Base-by-base conservation (phyloP, 2,329 filamentous ascomycete genomes). In the Talaromyces sp. region DNA sequence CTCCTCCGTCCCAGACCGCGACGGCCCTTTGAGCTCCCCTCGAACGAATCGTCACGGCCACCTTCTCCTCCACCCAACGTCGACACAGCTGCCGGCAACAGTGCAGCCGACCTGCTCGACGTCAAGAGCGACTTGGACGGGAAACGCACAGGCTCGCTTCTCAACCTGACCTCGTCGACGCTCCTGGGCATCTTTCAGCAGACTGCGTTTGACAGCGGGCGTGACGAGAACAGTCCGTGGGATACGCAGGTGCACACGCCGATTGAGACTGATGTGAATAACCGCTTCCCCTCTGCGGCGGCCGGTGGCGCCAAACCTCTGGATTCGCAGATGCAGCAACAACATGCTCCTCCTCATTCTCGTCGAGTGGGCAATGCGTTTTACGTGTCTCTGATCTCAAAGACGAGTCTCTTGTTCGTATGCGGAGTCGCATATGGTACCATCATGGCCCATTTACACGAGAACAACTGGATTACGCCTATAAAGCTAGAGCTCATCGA, bases 101-200 rank as follows among this genome's bases (percentile, higher is more conserved):
- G 42, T 27, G 23, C 36, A 16, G 51, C 72, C 7, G 74, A 78
- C 27, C 63, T 75, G 6, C 67, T 78, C 33, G 72, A 69, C 44
- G 65, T 70, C 28, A 75, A 73, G 33, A 51, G 69, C 66, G 61
- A 62, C 12, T 36, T 73, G 68, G 65, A 75, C 66, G 80, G 86
- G 66, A 88, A 85, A 71, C 87, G 91, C 62, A 90, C 88, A 28
- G 87, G 89, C 66, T 96, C 92, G 9, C 85, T 92, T 61, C 81
- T 92, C 71, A 96, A 97, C 73, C 83, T 99, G 63, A 96, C 92
- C 4, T 89, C 90, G 9, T 93, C 92, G 2, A 96, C 95, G 0
- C 84, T 99, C 5, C 90, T 89, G 68, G 94, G 95, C 60, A 99
- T 99, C 70, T 99, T 96, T 80, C 88, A 87, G 10, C 87, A 87